phyloP scores from a whole-genome alignment of 1,139 yeast species.

The Meyerozyma athensensis region DNA sequence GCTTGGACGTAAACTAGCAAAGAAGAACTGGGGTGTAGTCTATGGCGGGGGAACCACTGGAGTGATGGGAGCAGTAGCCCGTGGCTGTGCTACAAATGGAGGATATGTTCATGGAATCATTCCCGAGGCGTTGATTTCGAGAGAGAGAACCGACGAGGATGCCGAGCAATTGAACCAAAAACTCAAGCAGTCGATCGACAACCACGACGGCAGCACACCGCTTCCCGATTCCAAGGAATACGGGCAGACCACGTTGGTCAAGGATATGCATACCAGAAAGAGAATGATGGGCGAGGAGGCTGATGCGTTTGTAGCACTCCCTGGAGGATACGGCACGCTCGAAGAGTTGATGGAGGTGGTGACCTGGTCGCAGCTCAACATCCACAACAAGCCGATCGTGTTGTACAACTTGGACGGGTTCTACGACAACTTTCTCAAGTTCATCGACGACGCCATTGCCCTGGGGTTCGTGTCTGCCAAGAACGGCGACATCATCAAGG shows the following conservation, averaged over 20 bases:
- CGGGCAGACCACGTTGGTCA: constrained; percentile 77
- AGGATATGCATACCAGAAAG: constrained; percentile 89
- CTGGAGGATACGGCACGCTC: constrained; percentile 89
- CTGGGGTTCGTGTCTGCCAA: constrained; percentile 65
- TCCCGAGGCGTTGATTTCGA: constrained; percentile 73
- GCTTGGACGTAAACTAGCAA: constrained; percentile 58
- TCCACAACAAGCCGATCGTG: constrained; percentile 77
- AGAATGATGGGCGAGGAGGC: constrained; percentile 82
- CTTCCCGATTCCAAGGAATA: constrained; percentile 56
- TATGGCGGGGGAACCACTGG: constrained; percentile 93
- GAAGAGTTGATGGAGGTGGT: constrained; percentile 89
- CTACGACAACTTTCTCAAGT: constrained; percentile 63
- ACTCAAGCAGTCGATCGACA: constrained; percentile 40
- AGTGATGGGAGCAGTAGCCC: constrained; percentile 83
- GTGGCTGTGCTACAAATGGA: constrained; percentile 57
- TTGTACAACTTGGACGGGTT: constrained; percentile 76
- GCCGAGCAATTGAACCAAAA: constrained; percentile 39
- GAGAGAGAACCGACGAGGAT: constrained; percentile 55
- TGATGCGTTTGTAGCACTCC: constrained; percentile 84
- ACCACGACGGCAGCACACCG: constrained; percentile 60
- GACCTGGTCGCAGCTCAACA: constrained; percentile 87
- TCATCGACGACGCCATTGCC: constrained; percentile 50
- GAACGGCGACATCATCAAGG: constrained; percentile 65
- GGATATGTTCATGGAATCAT: constrained; percentile 85
- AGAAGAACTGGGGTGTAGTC: constrained; percentile 66